Percentiles rank a stretch among this genome's conserved stretches.
These are phyloP conservation scores for Penicillium freii DNA, from an alignment of 2,329 filamentous ascomycete genomes.

Conservation along the genomic window DNA sequence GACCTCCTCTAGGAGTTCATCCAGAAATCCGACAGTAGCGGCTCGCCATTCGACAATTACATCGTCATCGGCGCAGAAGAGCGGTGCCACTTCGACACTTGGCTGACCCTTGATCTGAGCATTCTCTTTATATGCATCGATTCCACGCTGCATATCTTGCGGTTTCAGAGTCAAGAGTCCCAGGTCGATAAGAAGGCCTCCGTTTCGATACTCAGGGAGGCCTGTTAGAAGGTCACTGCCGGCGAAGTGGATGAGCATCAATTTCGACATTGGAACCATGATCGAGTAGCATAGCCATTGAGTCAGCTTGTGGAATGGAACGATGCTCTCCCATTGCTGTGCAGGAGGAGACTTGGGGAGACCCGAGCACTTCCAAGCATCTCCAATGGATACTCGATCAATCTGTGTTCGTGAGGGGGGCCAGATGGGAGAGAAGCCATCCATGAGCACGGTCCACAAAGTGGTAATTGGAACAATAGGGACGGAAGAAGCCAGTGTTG, in stretches of 20 bases:
- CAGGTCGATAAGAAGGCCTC: constrained; percentile 80
- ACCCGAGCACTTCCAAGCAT: constrained; percentile 86
- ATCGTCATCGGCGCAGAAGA: constrained; percentile 71
- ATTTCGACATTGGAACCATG: constrained; percentile 82
- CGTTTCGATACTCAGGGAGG: constrained; percentile 88
- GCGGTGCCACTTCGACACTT: constrained; percentile 69
- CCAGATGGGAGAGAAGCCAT: constrained; percentile 84
- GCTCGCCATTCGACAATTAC: constrained; percentile 79
- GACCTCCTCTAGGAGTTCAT: constrained; percentile 67
- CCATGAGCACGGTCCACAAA: constrained; percentile 87
- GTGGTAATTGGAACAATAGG: constrained; percentile 84
- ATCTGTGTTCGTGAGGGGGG: constrained; percentile 80
- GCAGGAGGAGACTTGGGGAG: constrained; percentile 70
- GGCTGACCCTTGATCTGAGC: constrained; percentile 69
- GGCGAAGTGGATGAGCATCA: constrained; percentile 77
- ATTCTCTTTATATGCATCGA: constrained; percentile 68
- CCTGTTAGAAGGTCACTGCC: constrained; percentile 81
- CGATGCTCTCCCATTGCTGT: constrained; percentile 73
- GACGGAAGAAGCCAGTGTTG: constrained; percentile 82
- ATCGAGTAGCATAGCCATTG: constrained; percentile 94
- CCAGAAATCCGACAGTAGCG: constrained; percentile 70
- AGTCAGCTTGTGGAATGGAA: constrained; percentile 90
- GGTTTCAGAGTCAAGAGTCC: constrained; percentile 75
- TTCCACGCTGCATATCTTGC: constrained; percentile 66
- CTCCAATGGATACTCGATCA: constrained; percentile 81